Conservation (phyloP, 2,329 filamentous ascomycete species). For the Didymella keratinophila region DNA sequence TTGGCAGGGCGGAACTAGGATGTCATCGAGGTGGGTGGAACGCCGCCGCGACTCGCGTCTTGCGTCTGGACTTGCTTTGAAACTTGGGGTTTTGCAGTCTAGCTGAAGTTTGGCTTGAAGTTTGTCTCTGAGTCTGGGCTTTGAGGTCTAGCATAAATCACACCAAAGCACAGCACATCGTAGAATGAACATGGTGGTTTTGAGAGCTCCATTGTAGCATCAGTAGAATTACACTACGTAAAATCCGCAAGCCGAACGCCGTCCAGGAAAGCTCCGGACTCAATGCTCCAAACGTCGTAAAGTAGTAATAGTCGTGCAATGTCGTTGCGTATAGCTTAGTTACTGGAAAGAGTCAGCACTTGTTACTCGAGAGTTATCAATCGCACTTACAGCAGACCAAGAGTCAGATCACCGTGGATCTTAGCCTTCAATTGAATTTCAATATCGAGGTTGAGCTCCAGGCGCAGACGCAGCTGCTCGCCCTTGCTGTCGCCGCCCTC, state of each 20-base stretch:
- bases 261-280: constrained; percentile 23
- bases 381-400: constrained; percentile 60
- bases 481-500: constrained; percentile 48
- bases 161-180: not conserved
- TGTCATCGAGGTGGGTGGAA: constrained; percentile 12
- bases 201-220: not conserved
- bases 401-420: constrained; percentile 69
- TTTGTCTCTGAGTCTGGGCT: too few species aligned
- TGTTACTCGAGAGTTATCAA: not conserved
- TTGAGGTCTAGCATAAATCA: not conserved
- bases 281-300: constrained; percentile 27
- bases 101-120: not conserved
- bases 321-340: constrained; percentile 34
- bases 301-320: constrained; percentile 28
- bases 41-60: constrained; percentile 1
- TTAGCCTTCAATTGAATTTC: constrained; percentile 71
- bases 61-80: not conserved
- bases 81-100: not conserved
- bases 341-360: constrained; percentile 38
- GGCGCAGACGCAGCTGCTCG: constrained; percentile 62
- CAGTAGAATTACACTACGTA: constrained; percentile 34
- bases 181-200: not conserved
- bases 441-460: constrained; percentile 69
- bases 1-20: constrained; percentile 29
- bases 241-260: constrained; percentile 36